A percentile compares a stretch with the other conserved stretches of the same genome.
phyloP scores from a whole-genome alignment of 108 stramenopile species.

The Phaeodactylum tricornutum region DNA sequence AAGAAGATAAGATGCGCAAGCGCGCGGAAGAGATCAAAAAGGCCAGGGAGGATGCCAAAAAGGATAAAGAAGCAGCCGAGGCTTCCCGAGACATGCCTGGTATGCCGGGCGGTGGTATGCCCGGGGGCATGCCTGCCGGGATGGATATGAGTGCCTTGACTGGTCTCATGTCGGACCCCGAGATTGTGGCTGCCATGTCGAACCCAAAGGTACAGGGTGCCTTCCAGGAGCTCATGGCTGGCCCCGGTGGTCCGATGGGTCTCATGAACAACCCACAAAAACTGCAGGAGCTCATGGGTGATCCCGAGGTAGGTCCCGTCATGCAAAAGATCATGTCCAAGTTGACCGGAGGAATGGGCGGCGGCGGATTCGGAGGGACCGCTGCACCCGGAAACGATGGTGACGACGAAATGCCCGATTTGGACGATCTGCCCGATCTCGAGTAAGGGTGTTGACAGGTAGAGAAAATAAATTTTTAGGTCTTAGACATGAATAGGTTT shows the following conservation, averaged over 20 bases:
- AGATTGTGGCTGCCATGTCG: constrained; percentile 67
- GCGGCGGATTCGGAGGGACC: constrained; percentile 27
- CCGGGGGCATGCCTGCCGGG: constrained; percentile 29
- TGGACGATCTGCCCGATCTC: constrained; percentile 67
- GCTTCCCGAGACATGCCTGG: constrained; percentile 31
- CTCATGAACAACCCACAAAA: constrained; percentile 73
- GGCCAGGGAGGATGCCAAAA: constrained; percentile 2
- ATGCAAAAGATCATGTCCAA: constrained; percentile 81
- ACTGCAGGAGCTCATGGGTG: constrained; percentile 77
- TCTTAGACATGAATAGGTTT: no score
- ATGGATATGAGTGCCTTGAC: constrained; percentile 55
- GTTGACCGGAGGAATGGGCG: constrained; percentile 40
- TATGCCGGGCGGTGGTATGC: constrained; percentile 37
- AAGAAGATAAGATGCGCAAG: constrained; percentile 67
- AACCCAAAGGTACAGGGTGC: constrained; percentile 81
- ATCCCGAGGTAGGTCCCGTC: constrained; percentile 84
- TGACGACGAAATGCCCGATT: constrained; percentile 46
- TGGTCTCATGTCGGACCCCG: constrained; percentile 63
- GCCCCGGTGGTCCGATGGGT: constrained; percentile 63
- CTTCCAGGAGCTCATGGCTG: constrained; percentile 63
- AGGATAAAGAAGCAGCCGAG: constrained; percentile 16
- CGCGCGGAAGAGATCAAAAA: constrained; percentile 62
- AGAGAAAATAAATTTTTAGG: background rate
- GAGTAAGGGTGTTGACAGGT: constrained; percentile 16
- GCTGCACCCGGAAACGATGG: constrained; percentile 26